These are phyloP conservation scores for Plasmodium inui DNA, from an alignment of 169 alveolate genomes.

Conservation along the genomic window DNA sequence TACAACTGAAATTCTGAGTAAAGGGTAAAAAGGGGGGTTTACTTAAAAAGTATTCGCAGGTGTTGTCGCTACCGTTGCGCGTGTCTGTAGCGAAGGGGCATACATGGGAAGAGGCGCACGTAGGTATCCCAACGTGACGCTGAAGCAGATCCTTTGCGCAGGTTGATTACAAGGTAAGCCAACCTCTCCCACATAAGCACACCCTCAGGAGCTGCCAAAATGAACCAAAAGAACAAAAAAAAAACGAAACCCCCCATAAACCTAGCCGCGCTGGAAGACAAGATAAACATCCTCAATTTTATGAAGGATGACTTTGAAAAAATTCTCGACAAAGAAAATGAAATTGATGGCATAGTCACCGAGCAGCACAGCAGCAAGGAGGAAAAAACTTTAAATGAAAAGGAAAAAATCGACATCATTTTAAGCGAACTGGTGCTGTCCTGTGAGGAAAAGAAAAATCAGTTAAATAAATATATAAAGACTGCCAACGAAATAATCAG, in stretches of 20 bases:
- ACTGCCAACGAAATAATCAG: constrained; percentile 44
- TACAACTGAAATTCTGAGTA: background rate
- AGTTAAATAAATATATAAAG: constrained; percentile 36
- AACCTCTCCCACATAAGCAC: background rate
- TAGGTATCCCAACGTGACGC: background rate
- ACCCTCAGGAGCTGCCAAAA: background rate
- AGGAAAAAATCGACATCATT: constrained; percentile 51
- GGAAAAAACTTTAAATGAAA: constrained; percentile 28
- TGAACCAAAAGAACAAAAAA: constrained; percentile 30
- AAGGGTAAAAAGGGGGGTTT: background rate
- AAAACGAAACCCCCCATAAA: constrained; percentile 21
- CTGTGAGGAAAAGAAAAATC: constrained; percentile 44
- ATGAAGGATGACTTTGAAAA: constrained; percentile 68
- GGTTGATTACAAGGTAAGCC: background rate
- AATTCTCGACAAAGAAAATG: constrained; percentile 45
- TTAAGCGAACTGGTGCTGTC: constrained; percentile 32
- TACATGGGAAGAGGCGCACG: background rate
- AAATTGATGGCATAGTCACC: background rate
- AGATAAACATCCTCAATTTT: constrained; percentile 39
- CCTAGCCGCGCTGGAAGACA: constrained; percentile 32
- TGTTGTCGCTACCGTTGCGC: background rate
- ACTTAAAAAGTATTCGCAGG: background rate
- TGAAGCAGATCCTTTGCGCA: background rate
- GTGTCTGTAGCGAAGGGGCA: background rate
- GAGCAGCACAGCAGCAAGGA: constrained; percentile 3